These are phyloP conservation scores for Lathyrus aphaca DNA, from an alignment of 306 rosid species.

Conservation along the genomic window DNA sequence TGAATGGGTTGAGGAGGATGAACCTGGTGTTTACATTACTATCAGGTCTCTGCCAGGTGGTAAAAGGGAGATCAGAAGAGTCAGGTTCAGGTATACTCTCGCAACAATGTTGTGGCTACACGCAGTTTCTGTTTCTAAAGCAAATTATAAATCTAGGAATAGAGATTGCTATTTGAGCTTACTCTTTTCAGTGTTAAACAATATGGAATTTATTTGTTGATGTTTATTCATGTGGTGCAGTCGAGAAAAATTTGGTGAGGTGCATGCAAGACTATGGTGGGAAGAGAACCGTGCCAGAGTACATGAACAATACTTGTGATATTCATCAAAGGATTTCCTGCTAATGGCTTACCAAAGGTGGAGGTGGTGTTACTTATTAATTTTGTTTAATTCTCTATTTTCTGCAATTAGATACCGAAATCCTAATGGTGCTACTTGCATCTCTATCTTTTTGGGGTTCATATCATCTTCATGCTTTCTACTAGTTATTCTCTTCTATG, in stretches of 20 bases:
- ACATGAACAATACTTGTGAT: constrained; percentile 87
- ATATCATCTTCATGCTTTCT: not conserved
- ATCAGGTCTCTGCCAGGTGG: constrained; percentile 62
- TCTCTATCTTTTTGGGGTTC: constrained; percentile 44
- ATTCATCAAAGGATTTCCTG: constrained; percentile 35
- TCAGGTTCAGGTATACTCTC: constrained; percentile 57
- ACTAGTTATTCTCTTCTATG: constrained; percentile 39
- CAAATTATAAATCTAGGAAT: constrained; percentile 10
- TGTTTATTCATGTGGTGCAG: constrained; percentile 53
- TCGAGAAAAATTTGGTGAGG: constrained; percentile 94
- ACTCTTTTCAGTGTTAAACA: constrained; percentile 21
- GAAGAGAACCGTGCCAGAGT: constrained; percentile 96
- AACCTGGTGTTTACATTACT: constrained; percentile 67
- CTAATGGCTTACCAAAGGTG: constrained; percentile 38
- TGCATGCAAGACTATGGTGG: constrained; percentile 99
- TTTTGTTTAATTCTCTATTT: constrained; percentile 46
- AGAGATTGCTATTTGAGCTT: constrained; percentile 2
- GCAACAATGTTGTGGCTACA: constrained; percentile 22
- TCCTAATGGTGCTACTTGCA: constrained; percentile 49
- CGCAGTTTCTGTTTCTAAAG: not conserved
- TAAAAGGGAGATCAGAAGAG: constrained; percentile 64
- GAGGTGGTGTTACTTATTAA: constrained; percentile 48
- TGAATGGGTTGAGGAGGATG: constrained; percentile 70
- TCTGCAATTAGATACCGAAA: constrained; percentile 39
- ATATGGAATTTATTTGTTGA: constrained; percentile 24